Base-by-base conservation (phyloP, 2,329 filamentous ascomycete genomes). In the Verticillium zaregamsianum region DNA sequence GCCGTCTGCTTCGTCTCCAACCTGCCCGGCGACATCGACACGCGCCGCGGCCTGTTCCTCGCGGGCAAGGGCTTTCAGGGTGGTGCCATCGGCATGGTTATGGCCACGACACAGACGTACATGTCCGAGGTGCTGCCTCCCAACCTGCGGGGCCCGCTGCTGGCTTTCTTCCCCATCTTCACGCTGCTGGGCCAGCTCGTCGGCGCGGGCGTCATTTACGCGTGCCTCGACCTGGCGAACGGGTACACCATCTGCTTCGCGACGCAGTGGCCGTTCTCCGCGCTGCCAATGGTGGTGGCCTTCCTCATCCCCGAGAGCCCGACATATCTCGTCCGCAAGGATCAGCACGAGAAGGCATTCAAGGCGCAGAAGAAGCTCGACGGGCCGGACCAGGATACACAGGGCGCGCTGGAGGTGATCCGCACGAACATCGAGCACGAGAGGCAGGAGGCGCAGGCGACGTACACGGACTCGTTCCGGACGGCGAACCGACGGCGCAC, bases 271-370 rank as follows among this genome's bases (percentile, higher is more conserved):
- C 70, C 75, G 0, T 79, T 77, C 63, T 76, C 78, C 0, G 70
- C 74, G 6, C 63, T 80, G 1, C 76, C 80, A 0, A 68, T 83
- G 15, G 3, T 78, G 20, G 68, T 81, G 17, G 73, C 80, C 0
- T 66, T 79, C 35, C 49, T 80, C 55, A 74, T 85, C 37, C 82
- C 82, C 0, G 82, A 86, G 64, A 81, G 77, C 14, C 83, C 83
- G 0, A 73, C 79, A 0, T 84, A 77, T 63, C 70, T 84, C 2
- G 69, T 85, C 1, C 76, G 80, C 3, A 78, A 76, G 59, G 72
- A 71, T 4, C 68, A 69, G 6, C 68, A 77, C 12, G 71, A 71
- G 1, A 68, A 80, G 56, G 78, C 80, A 1, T 69, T 80, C 62
- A 71, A 72, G 62, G 76, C 81, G 15, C 80, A 85, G 67, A 75